Conservation (phyloP, 2,329 filamentous ascomycete genomes). For the Aspergillus pseudoterreus region DNA sequence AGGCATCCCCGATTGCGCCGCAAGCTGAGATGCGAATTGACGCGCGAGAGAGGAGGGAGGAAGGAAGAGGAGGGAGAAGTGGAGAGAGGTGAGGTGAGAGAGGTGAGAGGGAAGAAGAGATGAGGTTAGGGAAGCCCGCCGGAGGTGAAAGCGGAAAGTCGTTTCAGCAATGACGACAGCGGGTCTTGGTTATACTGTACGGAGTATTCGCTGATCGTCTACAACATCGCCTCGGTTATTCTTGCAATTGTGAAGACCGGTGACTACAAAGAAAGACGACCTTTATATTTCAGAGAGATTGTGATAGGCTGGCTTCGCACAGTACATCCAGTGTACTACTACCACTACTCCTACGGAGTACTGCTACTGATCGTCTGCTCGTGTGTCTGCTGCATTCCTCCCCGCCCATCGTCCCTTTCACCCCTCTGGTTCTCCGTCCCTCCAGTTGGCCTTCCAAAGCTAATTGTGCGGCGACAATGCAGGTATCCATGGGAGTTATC, state of each 20-base stretch:
- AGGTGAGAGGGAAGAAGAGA: conserved; percentile 2
- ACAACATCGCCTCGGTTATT: neutral
- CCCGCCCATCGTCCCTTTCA: no score
- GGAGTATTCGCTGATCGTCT: neutral
- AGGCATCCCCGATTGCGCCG: conserved; percentile 11
- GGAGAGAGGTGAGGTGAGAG: conserved; percentile 6
- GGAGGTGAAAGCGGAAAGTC: conserved; percentile 4
- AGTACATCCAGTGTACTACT: no score
- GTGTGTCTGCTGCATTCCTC: no score
- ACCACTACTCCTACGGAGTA: no score
- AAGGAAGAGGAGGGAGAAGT: conserved; percentile 5
- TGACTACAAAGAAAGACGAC: no score
- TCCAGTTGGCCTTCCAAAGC: no score
- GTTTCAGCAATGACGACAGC: conserved; percentile 4
- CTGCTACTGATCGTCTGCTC: no score
- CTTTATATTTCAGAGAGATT: no score
- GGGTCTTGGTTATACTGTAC: neutral
- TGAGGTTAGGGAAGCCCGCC: conserved; percentile 3
- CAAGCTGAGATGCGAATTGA: neutral
- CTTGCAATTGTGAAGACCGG: neutral
- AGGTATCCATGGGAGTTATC: no score
- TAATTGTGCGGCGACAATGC: no score
- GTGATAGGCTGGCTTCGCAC: no score
- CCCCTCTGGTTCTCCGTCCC: no score
- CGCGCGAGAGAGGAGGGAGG: conserved; percentile 5